Evolutionary conservation across 2,329 filamentous ascomycete genomes (phyloP).

Genomic region (Clonostachys chloroleuca): DNA sequence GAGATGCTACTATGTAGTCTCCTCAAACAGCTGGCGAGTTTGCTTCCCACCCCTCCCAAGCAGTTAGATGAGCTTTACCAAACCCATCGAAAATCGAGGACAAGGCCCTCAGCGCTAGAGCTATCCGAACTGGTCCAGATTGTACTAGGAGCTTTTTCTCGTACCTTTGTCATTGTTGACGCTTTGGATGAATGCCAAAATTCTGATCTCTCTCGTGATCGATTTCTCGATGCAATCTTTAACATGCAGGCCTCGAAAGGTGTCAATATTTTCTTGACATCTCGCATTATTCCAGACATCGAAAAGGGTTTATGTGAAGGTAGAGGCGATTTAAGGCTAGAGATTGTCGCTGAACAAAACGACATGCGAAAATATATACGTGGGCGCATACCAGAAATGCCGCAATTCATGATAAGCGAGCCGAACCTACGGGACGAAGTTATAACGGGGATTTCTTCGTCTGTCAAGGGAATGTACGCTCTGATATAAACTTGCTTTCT

Average conservation of each 20-base stretch:
- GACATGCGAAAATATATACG: conserved; percentile 7
- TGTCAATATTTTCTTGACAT: conserved; percentile 13
- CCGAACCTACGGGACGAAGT: conserved; percentile 3
- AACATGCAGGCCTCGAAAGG: background rate
- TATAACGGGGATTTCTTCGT: background rate
- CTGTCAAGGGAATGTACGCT: conserved; percentile 10
- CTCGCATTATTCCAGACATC: conserved; percentile 9
- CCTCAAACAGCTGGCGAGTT: conserved; percentile 27
- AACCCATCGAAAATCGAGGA: conserved; percentile 7
- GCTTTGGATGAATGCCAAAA: conserved; percentile 14
- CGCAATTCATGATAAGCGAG: background rate
- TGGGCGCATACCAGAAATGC: background rate
- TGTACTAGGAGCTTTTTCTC: background rate
- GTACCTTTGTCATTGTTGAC: conserved; percentile 11
- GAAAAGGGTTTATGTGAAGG: fast-evolving
- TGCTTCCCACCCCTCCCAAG: conserved; percentile 11
- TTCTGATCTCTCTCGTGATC: background rate
- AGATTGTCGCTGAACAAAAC: background rate
- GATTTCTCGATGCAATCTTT: conserved; percentile 2
- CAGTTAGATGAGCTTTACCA: conserved; percentile 19
- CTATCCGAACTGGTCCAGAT: background rate
- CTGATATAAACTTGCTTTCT: no score
- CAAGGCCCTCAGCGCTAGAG: background rate
- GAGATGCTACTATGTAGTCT: conserved; percentile 22
- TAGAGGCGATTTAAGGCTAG: no score